Percentiles rank a stretch among this genome's conserved stretches.
phyloP scores from a whole-genome alignment of 805 yeast species.

The Yarrowia sp. region DNA sequence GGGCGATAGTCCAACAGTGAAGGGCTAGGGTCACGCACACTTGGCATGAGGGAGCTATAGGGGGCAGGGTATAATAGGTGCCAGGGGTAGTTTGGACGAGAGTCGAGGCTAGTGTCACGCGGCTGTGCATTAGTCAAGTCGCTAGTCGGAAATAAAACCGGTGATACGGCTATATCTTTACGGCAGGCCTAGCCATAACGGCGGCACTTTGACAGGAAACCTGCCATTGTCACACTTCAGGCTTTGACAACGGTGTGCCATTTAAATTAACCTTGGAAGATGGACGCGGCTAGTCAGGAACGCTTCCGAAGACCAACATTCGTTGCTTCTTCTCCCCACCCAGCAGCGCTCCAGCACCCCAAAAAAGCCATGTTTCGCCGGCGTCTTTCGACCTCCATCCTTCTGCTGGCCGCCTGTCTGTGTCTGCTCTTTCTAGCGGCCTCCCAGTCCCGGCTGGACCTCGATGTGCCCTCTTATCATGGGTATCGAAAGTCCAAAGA shows the following conservation, averaged over 20 bases:
- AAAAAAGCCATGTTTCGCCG: constrained; percentile 7
- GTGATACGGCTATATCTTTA: no score
- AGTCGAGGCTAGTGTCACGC: no score
- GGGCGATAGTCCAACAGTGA: no score
- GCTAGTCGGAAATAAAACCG: no score
- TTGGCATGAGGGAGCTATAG: no score
- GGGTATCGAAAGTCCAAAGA: constrained; percentile 6
- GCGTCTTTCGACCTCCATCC: constrained; percentile 5
- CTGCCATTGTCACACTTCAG: no score
- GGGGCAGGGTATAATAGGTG: no score
- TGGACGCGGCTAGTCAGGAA: constrained; percentile 10
- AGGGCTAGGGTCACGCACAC: no score
- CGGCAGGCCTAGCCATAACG: no score
- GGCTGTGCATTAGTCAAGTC: no score
- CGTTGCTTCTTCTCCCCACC: neutral
- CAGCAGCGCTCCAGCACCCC: neutral
- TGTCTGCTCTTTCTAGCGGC: constrained; percentile 21
- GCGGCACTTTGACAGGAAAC: neutral
- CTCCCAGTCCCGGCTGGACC: constrained; percentile 20
- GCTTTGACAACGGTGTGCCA: no score
- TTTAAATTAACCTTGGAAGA: constrained; percentile 12
- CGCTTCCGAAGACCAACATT: neutral
- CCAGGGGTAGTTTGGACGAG: no score
- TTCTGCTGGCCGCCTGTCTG: constrained; percentile 9
- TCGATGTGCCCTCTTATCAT: constrained; percentile 20